Conservation (phyloP, 2,329 filamentous ascomycete species). For the Achaetomium macrosporum region DNA sequence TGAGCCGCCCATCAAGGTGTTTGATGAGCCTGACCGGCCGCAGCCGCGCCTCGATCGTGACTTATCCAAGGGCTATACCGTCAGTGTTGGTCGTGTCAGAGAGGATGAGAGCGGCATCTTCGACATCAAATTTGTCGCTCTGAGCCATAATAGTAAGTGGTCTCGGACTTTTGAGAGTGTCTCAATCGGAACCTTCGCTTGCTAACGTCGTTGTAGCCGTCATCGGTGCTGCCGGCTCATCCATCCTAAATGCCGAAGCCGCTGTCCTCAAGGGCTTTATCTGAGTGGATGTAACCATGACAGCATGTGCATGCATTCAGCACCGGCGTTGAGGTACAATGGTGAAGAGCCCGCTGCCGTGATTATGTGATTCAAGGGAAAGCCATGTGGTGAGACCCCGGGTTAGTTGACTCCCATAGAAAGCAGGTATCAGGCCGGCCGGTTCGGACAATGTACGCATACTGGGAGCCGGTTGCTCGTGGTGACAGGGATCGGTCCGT, state of each 20-base stretch:
- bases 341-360: neutral
- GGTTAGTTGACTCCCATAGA: constrained; percentile 5
- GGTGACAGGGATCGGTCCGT: neutral
- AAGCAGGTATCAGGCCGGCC: neutral
- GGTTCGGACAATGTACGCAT: neutral
- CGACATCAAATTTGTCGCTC: constrained; percentile 88
- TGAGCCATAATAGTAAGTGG: constrained; percentile 69
- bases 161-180: neutral
- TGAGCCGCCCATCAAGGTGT: constrained; percentile 72
- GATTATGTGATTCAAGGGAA: neutral
- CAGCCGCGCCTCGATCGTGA: constrained; percentile 89
- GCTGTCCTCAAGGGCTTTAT: constrained; percentile 84
- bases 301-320: neutral
- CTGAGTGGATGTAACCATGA: constrained; percentile 32
- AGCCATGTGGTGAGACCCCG: neutral
- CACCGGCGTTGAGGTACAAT: constrained; percentile 12
- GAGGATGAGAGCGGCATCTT: constrained; percentile 86
- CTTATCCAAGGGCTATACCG: constrained; percentile 77
- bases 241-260: constrained; percentile 89
- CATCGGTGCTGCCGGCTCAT: constrained; percentile 92
- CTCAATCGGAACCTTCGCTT: constrained; percentile 1
- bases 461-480: neutral
- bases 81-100: constrained; percentile 81
- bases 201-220: constrained; percentile 52
- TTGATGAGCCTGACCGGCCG: constrained; percentile 83